Evolutionary conservation across 345 rosid species (phyloP), one percentile per base, ranked within the genome.

Genomic region (Salix purpurea): DNA sequence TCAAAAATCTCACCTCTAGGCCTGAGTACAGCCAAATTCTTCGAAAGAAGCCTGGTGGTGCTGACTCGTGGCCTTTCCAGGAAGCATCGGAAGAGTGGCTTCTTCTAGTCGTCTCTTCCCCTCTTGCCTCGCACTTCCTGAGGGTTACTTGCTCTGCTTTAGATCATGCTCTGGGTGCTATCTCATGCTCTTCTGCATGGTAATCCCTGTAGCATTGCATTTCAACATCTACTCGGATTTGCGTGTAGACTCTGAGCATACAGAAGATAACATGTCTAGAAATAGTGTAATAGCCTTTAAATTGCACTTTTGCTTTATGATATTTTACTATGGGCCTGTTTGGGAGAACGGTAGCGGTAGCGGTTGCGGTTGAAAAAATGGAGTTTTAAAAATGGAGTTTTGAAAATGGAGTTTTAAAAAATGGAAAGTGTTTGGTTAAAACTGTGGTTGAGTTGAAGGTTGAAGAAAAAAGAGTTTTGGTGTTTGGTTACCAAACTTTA

Each of bases 1-100:
- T 90, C 90, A 90, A 90, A 84, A 85, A 89, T 83, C 89, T 91
- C 65, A 88, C 89, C 21, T 79, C 92, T 14, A 86, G 91, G 79
- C 89, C 91, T 2, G 91, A 88, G 81, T 89, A 88, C 83, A 88
- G 86, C 75, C 91, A 87, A 76, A 78, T 92, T 58, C 90, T 90
- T 21, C 89, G 86, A 30, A 90, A 88, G 89, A 90, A 87, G 88
- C 92, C 89, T 2, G 94, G 88, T 8, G 91, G 89, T 32, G 4
- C 48, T 21, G 87, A 88, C 67, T 77, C 72, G 79, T 88, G 86
- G 90, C 87, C 90, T 64, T 81, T 76, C 70, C 87, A 86, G 82
- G n/a, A 62, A 46, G 52, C 40, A 75, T 24, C 4, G 9, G 42
- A 71, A 48, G 30, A n/a, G 46, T 69, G 61, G 10, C 44, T 50